Conservation (phyloP, 139 green algal species). For the Chlorella sp. region DNA sequence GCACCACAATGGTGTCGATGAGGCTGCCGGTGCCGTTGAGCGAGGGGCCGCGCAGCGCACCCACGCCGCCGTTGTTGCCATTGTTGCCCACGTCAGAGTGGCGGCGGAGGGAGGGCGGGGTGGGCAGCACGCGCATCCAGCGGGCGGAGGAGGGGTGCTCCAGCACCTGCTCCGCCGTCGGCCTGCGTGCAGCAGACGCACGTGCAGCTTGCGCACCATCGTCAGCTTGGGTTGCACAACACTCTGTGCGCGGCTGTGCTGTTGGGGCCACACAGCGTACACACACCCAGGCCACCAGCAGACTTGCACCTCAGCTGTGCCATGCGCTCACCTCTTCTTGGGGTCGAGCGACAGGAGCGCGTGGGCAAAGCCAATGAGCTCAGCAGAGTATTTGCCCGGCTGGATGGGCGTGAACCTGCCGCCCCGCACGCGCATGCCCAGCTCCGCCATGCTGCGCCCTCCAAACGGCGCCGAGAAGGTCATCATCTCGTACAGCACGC, state of each 20-base stretch:
- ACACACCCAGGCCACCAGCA: no score
- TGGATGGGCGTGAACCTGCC: conserved; percentile 47
- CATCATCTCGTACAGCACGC: conserved; percentile 79
- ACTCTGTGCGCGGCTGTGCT: no score
- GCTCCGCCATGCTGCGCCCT: conserved; percentile 53
- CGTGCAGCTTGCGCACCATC: no score
- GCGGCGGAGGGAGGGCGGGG: conserved; percentile 9
- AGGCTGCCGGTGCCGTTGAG: neutral
- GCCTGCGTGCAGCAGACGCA: no score
- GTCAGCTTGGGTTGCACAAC: no score
- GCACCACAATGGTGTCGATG: conserved; percentile 48
- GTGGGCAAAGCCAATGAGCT: conserved; percentile 49
- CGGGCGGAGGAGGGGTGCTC: conserved; percentile 16
- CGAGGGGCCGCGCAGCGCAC: neutral
- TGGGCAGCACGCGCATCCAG: conserved; percentile 25
- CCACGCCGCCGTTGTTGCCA: no score
- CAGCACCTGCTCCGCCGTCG: conserved; percentile 41
- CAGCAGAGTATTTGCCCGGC: conserved; percentile 41
- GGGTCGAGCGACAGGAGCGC: conserved; percentile 50
- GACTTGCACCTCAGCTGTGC: no score
- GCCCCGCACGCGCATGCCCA: conserved; percentile 49
- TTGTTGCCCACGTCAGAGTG: conserved; percentile 10
- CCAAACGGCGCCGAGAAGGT: conserved; percentile 69
- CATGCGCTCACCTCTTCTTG: conserved; percentile 35
- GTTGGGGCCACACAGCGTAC: no score